Conservation (phyloP, 345 rosid species). For the Physaria fendleri region DNA sequence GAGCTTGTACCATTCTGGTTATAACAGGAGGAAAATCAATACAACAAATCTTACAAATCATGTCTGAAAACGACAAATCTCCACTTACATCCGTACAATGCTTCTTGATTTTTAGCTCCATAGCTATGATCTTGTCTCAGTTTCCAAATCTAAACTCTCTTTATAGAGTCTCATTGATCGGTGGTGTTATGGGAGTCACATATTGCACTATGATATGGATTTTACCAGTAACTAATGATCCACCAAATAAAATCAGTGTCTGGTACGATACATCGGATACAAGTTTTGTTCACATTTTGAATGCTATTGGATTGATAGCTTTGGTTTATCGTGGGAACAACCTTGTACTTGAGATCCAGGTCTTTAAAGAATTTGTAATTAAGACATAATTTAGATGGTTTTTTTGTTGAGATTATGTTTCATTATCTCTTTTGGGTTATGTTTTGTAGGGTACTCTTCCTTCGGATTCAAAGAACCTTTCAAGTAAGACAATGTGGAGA, state of each 20-base stretch:
- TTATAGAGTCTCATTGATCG: constrained; percentile 55
- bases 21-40: constrained; percentile 46
- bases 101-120: constrained; percentile 44
- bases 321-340: too few relatives aligned
- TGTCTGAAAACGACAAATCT: constrained; percentile 11
- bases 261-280: constrained; percentile 25
- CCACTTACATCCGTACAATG: constrained; percentile 51
- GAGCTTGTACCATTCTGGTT: constrained; percentile 50
- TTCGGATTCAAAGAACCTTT: constrained; percentile 61
- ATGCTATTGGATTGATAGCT: too few relatives aligned
- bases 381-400: too few relatives aligned
- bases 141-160: constrained; percentile 63
- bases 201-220: constrained; percentile 55
- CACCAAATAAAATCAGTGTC: constrained; percentile 31
- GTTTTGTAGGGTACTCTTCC: constrained; percentile 79
- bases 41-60: constrained; percentile 20
- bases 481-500: constrained; percentile 71
- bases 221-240: constrained; percentile 33
- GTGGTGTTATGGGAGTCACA: constrained; percentile 42
- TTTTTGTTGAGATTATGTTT: too few relatives aligned
- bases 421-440: too few relatives aligned
- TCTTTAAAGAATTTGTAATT: too few relatives aligned
- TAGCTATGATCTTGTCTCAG: constrained; percentile 46
- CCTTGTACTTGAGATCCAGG: too few relatives aligned
- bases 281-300: too few relatives aligned